Base-by-base conservation (phyloP, 306 rosid genomes). In the Castanea sativa region DNA sequence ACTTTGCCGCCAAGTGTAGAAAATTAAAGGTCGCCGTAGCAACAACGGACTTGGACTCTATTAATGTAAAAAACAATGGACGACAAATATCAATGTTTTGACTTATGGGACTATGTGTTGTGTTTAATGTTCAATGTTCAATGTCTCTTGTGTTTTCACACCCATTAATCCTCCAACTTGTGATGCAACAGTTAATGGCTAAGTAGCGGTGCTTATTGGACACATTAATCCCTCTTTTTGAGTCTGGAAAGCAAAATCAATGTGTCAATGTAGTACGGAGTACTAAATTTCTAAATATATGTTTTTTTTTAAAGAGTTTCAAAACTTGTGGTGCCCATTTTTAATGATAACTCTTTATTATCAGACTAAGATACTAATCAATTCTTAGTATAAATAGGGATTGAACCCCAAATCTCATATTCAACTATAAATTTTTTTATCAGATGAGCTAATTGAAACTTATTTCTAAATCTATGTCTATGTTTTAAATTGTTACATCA, bases 71-170 rank as follows among this genome's bases (percentile, higher is more conserved):
- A 71, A 73, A 69, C 77, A 25, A 25, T 58, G 87, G 86, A 77
- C 79, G 90, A 72, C 94, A 84, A 87, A 80, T 77, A 88, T 88
- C 92, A 86, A 88, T 87, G 91, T 78, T 92, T 94, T 90, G 97
- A 92, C 96, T 90, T 83, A 77, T 80, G 85, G 90, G 85, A 76
- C 86, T 45, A 35, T 80, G 85, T 78, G 89, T 75, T 38, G 71
- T 82, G 80, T 70, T 12, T 10, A 49, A 10, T 11, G 16, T 78
- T 79, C 82, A 55, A 67, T 71, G 65, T 81, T 49, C 72, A 73
- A 64, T 73, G 58, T 57, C 78, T 75, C 82, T 58, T 60, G 74
- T 16, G 41, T 76, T 78, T 35, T n/a, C 72, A 10, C 23, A 10
- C 12, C 12, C 74, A 45, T 45, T 45, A 23, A 69, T 10, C 15